A percentile compares a stretch with the other conserved stretches of the same genome.
phyloP scores from a whole-genome alignment of 176 grass and related monocot genomes.

The Phoenix roebelenii region DNA sequence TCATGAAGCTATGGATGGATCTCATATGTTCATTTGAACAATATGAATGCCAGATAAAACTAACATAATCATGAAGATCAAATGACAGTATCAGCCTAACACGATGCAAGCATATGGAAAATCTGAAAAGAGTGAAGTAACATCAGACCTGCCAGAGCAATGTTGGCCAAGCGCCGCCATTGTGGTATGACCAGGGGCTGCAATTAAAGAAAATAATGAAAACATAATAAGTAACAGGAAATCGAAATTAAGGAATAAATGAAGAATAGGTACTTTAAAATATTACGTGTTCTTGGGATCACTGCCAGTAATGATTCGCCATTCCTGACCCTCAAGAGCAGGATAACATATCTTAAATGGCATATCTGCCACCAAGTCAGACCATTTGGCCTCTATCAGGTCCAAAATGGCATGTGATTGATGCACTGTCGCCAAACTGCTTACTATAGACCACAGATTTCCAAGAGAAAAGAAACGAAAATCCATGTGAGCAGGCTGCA shows the following conservation, averaged over 20 bases:
- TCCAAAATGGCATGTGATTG: constrained; percentile 83
- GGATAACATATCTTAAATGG: constrained; percentile 90
- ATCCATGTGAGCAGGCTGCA: constrained; percentile 89
- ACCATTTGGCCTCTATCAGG: constrained; percentile 75
- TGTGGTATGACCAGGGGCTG: constrained; percentile 93
- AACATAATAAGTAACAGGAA: constrained; percentile 2
- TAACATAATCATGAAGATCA: neutral
- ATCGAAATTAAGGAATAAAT: neutral
- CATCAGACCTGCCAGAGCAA: constrained; percentile 70
- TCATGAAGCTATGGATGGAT: no score
- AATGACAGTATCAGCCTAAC: no score
- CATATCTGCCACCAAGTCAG: constrained; percentile 83
- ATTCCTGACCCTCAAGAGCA: constrained; percentile 75
- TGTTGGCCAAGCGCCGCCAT: constrained; percentile 91
- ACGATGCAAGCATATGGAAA: neutral
- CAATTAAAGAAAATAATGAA: constrained; percentile 18
- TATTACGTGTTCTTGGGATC: constrained; percentile 87
- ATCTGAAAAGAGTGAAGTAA: constrained; percentile 5
- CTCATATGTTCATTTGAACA: no score
- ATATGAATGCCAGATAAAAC: neutral
- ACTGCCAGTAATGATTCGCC: constrained; percentile 81
- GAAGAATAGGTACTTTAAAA: constrained; percentile 4
- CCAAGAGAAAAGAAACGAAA: constrained; percentile 78
- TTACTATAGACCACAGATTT: constrained; percentile 82
- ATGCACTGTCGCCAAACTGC: constrained; percentile 62